A percentile compares a stretch with the other conserved stretches of the same genome.
phyloP scores from a whole-genome alignment of 2,329 filamentous ascomycete species.

The Byssochlamys sp. region DNA sequence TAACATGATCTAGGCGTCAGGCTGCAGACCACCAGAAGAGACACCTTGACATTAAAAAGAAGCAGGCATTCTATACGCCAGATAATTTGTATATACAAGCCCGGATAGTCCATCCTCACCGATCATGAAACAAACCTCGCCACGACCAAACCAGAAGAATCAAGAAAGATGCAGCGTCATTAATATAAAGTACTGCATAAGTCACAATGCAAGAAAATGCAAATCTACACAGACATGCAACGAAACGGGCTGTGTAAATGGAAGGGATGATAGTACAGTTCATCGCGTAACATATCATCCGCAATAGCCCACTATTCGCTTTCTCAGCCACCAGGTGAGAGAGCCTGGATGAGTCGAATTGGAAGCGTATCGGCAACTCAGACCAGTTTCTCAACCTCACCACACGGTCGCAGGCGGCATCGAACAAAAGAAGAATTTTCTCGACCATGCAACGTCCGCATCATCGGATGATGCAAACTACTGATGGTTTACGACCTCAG shows the following conservation, averaged over 20 bases:
- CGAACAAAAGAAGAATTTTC: neutral
- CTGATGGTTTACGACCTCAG: constrained; percentile 51
- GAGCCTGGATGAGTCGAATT: neutral
- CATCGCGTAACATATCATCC: neutral
- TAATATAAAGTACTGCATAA: neutral
- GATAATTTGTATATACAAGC: neutral
- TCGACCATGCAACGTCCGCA: neutral
- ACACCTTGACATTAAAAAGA: constrained; percentile 7
- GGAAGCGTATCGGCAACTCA: neutral
- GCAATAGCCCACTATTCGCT: neutral
- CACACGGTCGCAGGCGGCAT: neutral
- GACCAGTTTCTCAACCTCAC: neutral
- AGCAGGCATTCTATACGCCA: constrained; percentile 1
- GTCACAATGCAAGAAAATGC: neutral
- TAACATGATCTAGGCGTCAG: neutral
- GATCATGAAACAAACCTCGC: neutral
- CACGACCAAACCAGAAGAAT: neutral
- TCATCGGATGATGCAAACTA: neutral
- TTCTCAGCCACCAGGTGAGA: neutral
- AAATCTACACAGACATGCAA: neutral
- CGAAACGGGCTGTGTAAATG: neutral
- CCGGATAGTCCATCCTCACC: neutral
- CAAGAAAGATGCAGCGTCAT: neutral
- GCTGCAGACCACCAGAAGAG: neutral
- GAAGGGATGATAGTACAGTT: neutral